Percentiles rank a stretch among this genome's conserved stretches.
phyloP scores from a whole-genome alignment of 306 rosid genomes.

The Casuarina glauca region DNA sequence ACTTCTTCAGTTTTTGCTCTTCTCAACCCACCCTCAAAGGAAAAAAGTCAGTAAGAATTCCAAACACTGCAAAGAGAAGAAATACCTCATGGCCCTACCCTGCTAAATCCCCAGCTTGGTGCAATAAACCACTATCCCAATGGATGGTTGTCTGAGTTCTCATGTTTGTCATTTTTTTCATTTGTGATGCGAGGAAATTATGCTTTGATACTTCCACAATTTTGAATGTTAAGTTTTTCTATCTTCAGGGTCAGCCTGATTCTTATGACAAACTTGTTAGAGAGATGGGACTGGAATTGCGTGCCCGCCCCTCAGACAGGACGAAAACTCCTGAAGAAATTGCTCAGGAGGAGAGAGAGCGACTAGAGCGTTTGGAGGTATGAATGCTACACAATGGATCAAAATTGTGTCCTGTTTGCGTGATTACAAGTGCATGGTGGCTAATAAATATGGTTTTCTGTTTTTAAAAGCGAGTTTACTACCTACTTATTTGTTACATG shows the following conservation, averaged over 20 bases:
- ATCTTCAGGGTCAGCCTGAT: conserved; percentile 73
- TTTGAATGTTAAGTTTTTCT: conserved; percentile 19
- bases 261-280: conserved; percentile 68
- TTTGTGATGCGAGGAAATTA: background rate
- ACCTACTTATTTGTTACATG: background rate
- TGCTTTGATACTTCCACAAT: background rate
- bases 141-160: background rate
- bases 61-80: too few species aligned
- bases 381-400: conserved; percentile 1
- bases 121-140: background rate
- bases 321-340: conserved; percentile 84
- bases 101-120: background rate
- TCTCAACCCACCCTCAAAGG: too few species aligned
- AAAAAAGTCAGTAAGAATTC: too few species aligned
- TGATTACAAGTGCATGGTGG: background rate
- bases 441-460: background rate
- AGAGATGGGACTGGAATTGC: conserved; percentile 72
- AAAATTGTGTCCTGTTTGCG: conserved; percentile 1
- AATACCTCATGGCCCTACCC: background rate
- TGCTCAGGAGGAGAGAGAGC: conserved; percentile 92
- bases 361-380: conserved; percentile 78
- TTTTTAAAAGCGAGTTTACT: background rate
- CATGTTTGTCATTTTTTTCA: background rate
- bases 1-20: background rate
- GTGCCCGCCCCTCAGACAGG: conserved; percentile 94